These are phyloP conservation scores for Trichoderma sp. DNA, from an alignment of 2,329 filamentous ascomycete genomes.

Conservation along the genomic window DNA sequence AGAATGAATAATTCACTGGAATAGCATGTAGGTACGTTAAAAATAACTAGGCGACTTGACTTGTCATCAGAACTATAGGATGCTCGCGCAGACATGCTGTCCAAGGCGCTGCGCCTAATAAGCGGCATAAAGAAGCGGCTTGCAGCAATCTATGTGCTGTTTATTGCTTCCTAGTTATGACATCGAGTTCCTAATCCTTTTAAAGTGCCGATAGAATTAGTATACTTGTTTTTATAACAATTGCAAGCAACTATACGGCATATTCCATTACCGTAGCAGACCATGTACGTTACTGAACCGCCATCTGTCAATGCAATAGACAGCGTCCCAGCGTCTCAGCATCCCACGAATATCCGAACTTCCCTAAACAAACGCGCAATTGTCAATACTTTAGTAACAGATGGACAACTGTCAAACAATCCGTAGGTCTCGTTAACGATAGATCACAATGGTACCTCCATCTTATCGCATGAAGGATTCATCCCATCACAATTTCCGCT, in stretches of 20 bases:
- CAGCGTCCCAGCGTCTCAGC: not conserved
- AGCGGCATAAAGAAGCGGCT: no score
- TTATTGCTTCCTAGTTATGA: no score
- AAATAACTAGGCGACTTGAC: not conserved
- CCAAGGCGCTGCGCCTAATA: no score
- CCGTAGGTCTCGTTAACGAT: not conserved
- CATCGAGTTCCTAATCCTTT: no score
- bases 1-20: not conserved
- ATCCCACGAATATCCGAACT: not conserved
- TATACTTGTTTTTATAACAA: no score
- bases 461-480: not conserved
- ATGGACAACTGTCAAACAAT: not conserved
- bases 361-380: not conserved
- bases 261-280: no score
- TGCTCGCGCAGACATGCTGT: not conserved
- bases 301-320: not conserved
- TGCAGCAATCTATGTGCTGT: no score
- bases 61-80: not conserved
- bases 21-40: not conserved
- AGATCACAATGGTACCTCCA: not conserved
- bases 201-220: no score
- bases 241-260: no score
- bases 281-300: no score
- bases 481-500: not conserved
- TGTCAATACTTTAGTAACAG: not conserved